These are phyloP conservation scores for Tulasnella sp. DNA, from an alignment of 768 basidiomycete species.

Conservation along the genomic window DNA sequence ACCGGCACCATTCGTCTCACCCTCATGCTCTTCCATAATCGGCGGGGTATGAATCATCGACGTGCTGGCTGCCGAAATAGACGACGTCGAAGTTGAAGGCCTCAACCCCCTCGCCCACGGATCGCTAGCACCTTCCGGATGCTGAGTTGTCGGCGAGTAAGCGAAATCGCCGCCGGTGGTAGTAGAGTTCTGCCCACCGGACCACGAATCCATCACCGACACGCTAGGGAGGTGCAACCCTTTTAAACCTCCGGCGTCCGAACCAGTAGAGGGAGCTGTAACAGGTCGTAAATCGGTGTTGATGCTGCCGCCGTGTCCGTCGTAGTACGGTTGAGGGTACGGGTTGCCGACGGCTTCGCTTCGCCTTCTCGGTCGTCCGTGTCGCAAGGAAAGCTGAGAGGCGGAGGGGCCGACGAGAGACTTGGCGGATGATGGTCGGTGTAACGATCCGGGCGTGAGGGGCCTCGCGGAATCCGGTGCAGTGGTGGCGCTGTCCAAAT, in stretches of 20 bases:
- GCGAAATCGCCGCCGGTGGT: constrained; percentile 71
- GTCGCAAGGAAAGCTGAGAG: constrained; percentile 37
- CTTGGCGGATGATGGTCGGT: constrained; percentile 24
- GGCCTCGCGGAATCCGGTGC: constrained; percentile 11
- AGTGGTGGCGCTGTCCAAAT: constrained; percentile 45
- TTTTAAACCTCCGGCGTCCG: constrained; percentile 52
- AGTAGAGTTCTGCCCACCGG: constrained; percentile 40
- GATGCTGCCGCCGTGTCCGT: constrained; percentile 35
- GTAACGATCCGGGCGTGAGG: constrained; percentile 5
- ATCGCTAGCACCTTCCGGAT: background rate
- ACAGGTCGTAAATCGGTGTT: constrained; percentile 29
- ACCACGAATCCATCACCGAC: constrained; percentile 46
- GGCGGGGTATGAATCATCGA: constrained; percentile 28
- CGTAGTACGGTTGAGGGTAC: constrained; percentile 73
- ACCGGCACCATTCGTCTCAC: constrained; percentile 17
- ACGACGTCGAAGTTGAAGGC: constrained; percentile 19
- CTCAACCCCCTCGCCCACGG: constrained; percentile 20
- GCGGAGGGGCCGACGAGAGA: constrained; percentile 15
- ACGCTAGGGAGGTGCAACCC: constrained; percentile 70
- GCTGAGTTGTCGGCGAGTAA: constrained; percentile 57
- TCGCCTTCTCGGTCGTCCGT: constrained; percentile 71
- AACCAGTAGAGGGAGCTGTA: constrained; percentile 35
- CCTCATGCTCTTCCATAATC: constrained; percentile 26
- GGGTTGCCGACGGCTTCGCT: constrained; percentile 78
- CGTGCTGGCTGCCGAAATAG: constrained; percentile 13